phyloP scores from a whole-genome alignment of 495 filamentous ascomycete species.

The Hypoxylon cercidicola region DNA sequence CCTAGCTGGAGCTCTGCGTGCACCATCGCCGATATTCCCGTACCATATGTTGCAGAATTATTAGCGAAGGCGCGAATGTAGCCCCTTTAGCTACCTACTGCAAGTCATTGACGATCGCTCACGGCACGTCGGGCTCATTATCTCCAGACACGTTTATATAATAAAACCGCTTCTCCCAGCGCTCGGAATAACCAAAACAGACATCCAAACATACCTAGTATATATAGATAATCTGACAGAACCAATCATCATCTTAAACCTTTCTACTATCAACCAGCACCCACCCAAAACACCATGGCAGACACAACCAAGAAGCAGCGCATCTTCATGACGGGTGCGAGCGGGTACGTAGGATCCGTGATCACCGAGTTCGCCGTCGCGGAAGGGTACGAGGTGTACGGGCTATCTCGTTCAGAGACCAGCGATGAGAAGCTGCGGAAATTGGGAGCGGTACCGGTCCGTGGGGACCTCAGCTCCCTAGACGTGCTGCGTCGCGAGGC shows the following conservation, averaged over 20 bases:
- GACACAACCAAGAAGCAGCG: conserved; percentile 18
- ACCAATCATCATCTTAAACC: not conserved
- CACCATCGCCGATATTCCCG: conserved; percentile 21
- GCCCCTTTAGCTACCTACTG: too few species aligned
- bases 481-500: conserved; percentile 48
- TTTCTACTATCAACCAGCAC: not conserved
- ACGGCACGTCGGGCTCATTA: too few species aligned
- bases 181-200: too few species aligned
- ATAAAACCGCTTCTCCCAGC: too few species aligned
- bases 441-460: conserved; percentile 50
- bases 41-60: too few species aligned
- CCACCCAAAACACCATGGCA: conserved; percentile 15
- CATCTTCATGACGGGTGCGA: conserved; percentile 58
- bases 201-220: too few species aligned
- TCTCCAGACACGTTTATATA: too few species aligned
- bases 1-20: not conserved
- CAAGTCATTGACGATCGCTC: too few species aligned
- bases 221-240: too few species aligned
- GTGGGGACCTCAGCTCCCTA: conserved; percentile 48
- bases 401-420: conserved; percentile 48
- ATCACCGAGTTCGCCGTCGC: conserved; percentile 47
- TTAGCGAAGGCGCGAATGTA: too few species aligned
- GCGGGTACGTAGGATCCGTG: conserved; percentile 54
- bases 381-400: conserved; percentile 50
- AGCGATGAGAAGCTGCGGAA: conserved; percentile 46